Evolutionary conservation across 768 basidiomycete genomes (phyloP), one percentile per base, ranked within the genome.

Genomic region (Lenzites betulinus): DNA sequence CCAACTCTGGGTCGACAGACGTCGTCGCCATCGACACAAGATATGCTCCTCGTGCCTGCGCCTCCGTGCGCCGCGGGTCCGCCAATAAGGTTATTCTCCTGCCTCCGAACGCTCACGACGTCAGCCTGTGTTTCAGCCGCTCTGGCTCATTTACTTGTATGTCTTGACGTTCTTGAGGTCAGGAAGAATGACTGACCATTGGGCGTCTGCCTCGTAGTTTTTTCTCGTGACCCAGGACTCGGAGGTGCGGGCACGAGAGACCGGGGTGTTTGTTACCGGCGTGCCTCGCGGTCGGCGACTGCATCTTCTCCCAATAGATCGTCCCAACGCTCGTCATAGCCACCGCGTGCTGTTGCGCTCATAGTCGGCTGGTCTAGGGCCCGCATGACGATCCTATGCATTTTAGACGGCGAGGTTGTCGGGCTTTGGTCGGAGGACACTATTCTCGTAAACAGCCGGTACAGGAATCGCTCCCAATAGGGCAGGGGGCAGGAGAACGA

Each of bases 251-350:
- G n/a, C n/a, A n/a, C 30, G 30, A 33, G 30, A 33, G 30, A 33
- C 38, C 56, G 56, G 56, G 26, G 11, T 25, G 28, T 9, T 22
- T 20, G n/a, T 12, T n/a, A 20, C 56, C 38, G 39, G 9, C 16
- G 28, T 50, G 48, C 56, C 56, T 58, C 56, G 56, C 38, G 48
- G 48, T 39, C 39, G 30, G 11, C 30, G 30, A 23, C 25, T 36
- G n/a, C n/a, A n/a, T 7, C 13, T 58, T 58, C 56, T 22, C 16
- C 28, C 6, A 35, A 50, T 41, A 28, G 56, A 58, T 58, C 56
- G 56, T 50, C 56, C 39, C 1, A 38, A 23, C 18, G 23, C 54
- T 22, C 44, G 47, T 26, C 33, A 55, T 35, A 35, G 22, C 23
- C 35, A 7, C 23, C 46, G 44, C 44, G 18, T 36, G 46, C 44